Evolutionary conservation across 2,329 filamentous ascomycete species (phyloP), one percentile per base, ranked within the genome.

Genomic region (Cercospora sp.): DNA sequence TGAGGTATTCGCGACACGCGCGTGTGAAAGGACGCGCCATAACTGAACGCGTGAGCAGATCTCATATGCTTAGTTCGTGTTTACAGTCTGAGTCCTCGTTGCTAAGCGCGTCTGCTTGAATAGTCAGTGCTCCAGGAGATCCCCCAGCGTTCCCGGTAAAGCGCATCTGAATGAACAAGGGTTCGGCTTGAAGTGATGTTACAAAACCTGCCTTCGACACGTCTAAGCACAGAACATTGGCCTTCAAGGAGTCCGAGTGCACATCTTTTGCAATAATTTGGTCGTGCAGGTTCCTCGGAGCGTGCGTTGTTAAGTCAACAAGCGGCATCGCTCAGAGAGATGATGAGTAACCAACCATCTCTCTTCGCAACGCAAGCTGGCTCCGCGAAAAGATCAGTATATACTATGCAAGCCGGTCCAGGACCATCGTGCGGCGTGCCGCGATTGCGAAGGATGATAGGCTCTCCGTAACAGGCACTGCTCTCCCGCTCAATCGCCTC

Each of bases 151-250:
- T 3, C 39, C 60, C 26, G 10, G 59, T 61, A 39, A 45, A 16
- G 59, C 20, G n/a, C 36, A 20, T 62, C n/a, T 31, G 18, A 18
- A 9, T 20, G 39, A 10, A 42, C 60, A 62, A 26, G 60, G 60
- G 36, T 48, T 18, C n/a, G 39, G 60, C 60, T 62, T 48, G 60
- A 18, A 62, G 28, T 31, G n/a, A n/a, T 23, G 20, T 30, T 28
- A 12, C 36, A 45, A 61, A 62, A 51, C 60, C 60, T 62, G 60
- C 39, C 60, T 51, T 42, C 26, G 30, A 8, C 16, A 23, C 30
- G 55, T 36, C 28, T n/a, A 36, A 59, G 28, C 30, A 12, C 55
- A 36, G 55, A 7, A 59, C 55, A 33, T 33, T 59, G 55, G 9
- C 31, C 55, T 23, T 36, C n/a, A 23, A 3, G 28, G 10, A 4